Percentiles rank a stretch among this genome's conserved stretches.
Evolutionary conservation across 257 asterid species (phyloP).

Genomic region (Striga asiatica): DNA sequence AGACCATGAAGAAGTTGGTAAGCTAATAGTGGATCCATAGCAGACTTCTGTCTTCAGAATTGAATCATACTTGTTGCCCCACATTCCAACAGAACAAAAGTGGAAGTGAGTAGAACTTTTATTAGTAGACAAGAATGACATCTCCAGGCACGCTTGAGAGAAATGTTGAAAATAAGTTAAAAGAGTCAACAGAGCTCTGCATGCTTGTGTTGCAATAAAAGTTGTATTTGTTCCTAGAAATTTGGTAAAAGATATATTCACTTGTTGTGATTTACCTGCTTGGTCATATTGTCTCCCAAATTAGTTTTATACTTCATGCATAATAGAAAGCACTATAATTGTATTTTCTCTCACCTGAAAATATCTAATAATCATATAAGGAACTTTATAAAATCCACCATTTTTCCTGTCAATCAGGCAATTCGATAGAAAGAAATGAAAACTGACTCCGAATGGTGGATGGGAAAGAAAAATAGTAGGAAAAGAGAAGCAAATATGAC

Average conservation of each 20-base stretch:
- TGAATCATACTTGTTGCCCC: not conserved
- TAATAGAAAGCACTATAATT: not conserved
- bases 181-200: not conserved
- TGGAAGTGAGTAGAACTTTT: not conserved
- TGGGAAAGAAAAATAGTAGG: not conserved
- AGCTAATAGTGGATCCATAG: not conserved
- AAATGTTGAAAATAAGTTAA: not conserved
- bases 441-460: not conserved
- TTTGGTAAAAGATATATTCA: not conserved
- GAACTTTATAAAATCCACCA: not conserved
- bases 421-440: not conserved
- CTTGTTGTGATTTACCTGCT: no score
- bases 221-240: not conserved
- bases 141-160: not conserved
- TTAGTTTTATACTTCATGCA: no score
- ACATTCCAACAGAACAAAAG: not conserved
- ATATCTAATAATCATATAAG: no score
- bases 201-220: not conserved
- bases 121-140: not conserved
- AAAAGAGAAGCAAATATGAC: not conserved
- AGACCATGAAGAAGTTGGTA: not conserved
- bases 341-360: not conserved
- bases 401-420: not conserved
- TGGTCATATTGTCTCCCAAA: no score
- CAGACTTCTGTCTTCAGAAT: not conserved